phyloP scores from a whole-genome alignment of 345 rosid genomes.

The Hirschfeldia incana region DNA sequence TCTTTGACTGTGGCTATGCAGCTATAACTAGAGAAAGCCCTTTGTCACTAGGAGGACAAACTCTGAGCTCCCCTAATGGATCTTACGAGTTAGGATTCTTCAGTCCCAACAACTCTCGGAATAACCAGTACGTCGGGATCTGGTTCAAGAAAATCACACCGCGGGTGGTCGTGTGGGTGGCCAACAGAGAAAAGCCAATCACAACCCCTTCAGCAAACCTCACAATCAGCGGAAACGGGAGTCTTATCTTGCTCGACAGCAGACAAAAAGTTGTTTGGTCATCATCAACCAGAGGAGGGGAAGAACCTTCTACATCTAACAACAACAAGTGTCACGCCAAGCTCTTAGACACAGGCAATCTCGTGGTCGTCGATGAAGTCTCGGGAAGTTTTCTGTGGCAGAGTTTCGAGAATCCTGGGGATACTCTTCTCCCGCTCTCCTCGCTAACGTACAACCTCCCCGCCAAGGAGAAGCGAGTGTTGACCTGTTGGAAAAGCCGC shows the following conservation, averaged over 20 bases:
- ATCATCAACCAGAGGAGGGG: background rate
- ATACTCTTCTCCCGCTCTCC: conserved; percentile 31
- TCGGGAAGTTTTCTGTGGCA: conserved; percentile 27
- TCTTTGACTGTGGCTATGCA: background rate
- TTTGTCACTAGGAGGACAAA: conserved; percentile 12
- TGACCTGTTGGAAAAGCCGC: conserved; percentile 26
- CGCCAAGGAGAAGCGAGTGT: conserved; percentile 19
- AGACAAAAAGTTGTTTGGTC: conserved; percentile 25
- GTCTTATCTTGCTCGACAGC: conserved; percentile 24
- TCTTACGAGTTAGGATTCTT: conserved; percentile 37
- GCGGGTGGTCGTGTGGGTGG: conserved; percentile 42
- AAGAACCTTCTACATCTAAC: background rate
- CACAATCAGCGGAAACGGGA: conserved; percentile 20
- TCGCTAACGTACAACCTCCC: conserved; percentile 23
- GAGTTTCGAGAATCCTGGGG: conserved; percentile 32
- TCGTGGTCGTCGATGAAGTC: conserved; percentile 24
- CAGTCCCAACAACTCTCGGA: conserved; percentile 13
- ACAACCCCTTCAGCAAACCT: conserved; percentile 18
- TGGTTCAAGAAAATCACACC: conserved; percentile 40
- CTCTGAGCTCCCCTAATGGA: conserved; percentile 18
- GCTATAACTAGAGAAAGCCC: conserved; percentile 1
- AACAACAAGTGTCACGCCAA: conserved; percentile 24
- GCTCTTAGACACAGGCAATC: conserved; percentile 34
- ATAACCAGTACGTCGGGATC: conserved; percentile 22
- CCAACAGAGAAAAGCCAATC: conserved; percentile 30